Evolutionary conservation across 2,329 filamentous ascomycete species (phyloP).

Genomic region (Epichloe sp.): DNA sequence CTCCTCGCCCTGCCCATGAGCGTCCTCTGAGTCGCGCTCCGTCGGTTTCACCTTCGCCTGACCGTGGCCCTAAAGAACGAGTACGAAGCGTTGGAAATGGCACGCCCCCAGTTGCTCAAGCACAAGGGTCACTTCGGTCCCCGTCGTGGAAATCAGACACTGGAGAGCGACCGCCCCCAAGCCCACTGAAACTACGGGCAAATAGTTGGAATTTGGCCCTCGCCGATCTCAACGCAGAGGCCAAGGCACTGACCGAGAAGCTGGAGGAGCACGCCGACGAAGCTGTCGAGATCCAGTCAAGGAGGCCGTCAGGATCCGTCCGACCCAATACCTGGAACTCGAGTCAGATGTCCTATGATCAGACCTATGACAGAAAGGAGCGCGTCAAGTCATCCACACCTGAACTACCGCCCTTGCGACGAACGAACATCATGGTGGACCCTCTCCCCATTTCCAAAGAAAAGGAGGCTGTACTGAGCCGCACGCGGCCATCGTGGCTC

Average conservation of each 20-base stretch:
- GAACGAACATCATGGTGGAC: conserved; percentile 71
- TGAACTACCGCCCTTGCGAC: conserved; percentile 55
- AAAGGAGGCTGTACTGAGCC: conserved; percentile 70
- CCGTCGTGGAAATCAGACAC: conserved; percentile 39
- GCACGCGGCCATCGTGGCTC: conserved; percentile 72
- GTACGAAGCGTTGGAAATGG: conserved; percentile 49
- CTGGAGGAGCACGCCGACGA: conserved; percentile 68
- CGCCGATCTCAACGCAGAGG: conserved; percentile 56
- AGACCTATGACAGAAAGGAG: conserved; percentile 29
- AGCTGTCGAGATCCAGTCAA: conserved; percentile 26
- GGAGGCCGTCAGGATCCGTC: conserved; percentile 16
- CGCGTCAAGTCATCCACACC: conserved; percentile 55
- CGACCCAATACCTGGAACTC: conserved; percentile 30
- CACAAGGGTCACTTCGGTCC: conserved; percentile 46
- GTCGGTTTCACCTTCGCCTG: conserved; percentile 41
- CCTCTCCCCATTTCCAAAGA: conserved; percentile 74
- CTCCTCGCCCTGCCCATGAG: conserved; percentile 50
- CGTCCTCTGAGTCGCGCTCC: conserved; percentile 38
- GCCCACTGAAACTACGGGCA: conserved; percentile 40
- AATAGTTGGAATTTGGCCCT: conserved; percentile 65
- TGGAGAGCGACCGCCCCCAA: conserved; percentile 22
- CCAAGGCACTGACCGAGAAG: conserved; percentile 62
- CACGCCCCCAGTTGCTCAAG: conserved; percentile 44
- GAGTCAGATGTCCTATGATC: conserved; percentile 18
- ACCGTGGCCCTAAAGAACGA: conserved; percentile 36